phyloP scores from a whole-genome alignment of 2,329 filamentous ascomycete species.

The Fusarium longipes region DNA sequence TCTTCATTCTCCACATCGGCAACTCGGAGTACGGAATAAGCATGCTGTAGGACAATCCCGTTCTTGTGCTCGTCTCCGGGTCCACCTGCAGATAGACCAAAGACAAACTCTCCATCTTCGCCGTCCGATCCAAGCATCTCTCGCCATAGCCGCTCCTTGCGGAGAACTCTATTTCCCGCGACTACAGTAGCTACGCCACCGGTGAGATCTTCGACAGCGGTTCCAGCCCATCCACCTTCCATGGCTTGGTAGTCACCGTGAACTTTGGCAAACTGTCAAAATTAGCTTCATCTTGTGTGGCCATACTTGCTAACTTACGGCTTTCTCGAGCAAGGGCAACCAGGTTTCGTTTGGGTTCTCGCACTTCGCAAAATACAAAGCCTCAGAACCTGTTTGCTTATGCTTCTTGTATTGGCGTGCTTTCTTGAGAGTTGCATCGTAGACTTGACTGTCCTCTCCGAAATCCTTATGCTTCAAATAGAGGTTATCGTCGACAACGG shows the following conservation, averaged over 20 bases:
- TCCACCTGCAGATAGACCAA: slow-evolving; percentile 56
- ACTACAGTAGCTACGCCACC: slow-evolving; percentile 69
- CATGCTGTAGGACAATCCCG: slow-evolving; percentile 59
- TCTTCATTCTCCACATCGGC: slow-evolving; percentile 58
- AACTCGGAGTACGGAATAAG: slow-evolving; percentile 63
- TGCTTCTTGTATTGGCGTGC: slow-evolving; percentile 70
- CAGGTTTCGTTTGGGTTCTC: slow-evolving; percentile 77
- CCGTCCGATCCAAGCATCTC: slow-evolving; percentile 74
- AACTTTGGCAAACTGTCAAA: slow-evolving; percentile 72
- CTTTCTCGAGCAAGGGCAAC: slow-evolving; percentile 79
- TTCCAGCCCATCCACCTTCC: slow-evolving; percentile 72
- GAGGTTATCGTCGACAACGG: slow-evolving; percentile 77
- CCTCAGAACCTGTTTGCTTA: slow-evolving; percentile 75
- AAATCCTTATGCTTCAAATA: slow-evolving; percentile 54
- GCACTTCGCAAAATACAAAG: slow-evolving; percentile 77
- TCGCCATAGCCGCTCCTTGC: slow-evolving; percentile 77
- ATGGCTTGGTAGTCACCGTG: slow-evolving; percentile 78
- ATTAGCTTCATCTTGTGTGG: slow-evolving; percentile 2
- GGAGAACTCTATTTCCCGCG: slow-evolving; percentile 67
- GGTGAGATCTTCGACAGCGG: slow-evolving; percentile 61
- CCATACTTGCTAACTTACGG: slow-evolving; percentile 48
- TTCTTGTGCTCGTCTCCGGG: slow-evolving; percentile 47
- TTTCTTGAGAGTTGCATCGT: slow-evolving; percentile 59
- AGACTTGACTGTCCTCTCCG: slow-evolving; percentile 51
- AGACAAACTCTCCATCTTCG: slow-evolving; percentile 75